These are phyloP conservation scores for Rosellinia necatrix DNA, from an alignment of 2,329 filamentous ascomycete species.

Conservation along the genomic window DNA sequence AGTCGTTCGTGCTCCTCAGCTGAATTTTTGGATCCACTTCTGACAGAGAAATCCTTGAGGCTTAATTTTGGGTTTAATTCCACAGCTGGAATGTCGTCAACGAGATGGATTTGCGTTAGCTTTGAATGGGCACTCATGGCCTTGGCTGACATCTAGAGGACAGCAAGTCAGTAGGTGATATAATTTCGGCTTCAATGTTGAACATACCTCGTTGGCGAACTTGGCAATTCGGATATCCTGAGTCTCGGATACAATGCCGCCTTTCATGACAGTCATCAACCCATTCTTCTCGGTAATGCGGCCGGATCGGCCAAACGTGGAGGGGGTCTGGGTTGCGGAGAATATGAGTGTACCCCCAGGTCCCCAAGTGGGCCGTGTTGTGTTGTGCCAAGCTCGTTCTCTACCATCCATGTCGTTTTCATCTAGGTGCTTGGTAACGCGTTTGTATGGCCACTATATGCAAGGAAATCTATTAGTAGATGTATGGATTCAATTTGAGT, in stretches of 20 bases:
- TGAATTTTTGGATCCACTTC: slow-evolving; percentile 43
- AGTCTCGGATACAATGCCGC: slow-evolving; percentile 64
- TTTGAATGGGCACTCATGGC: slow-evolving; percentile 60
- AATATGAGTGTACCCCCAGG: slow-evolving; percentile 75
- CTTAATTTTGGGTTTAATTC: slow-evolving; percentile 50
- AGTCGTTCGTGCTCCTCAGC: slow-evolving; percentile 67
- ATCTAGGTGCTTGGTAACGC: slow-evolving; percentile 70
- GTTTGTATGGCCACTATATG: slow-evolving; percentile 83
- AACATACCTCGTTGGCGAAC: slow-evolving; percentile 59
- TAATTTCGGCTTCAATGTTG: neutral
- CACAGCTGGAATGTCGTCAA: slow-evolving; percentile 65
- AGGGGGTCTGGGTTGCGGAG: slow-evolving; percentile 48
- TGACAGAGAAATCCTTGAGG: slow-evolving; percentile 53
- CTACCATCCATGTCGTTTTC: slow-evolving; percentile 63
- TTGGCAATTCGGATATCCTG: slow-evolving; percentile 69
- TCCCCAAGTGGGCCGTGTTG: slow-evolving; percentile 80
- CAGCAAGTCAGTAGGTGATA: slow-evolving; percentile 8
- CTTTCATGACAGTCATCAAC: slow-evolving; percentile 58
- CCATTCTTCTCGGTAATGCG: slow-evolving; percentile 48
- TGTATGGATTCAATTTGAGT: slow-evolving; percentile 30
- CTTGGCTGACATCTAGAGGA: slow-evolving; percentile 56
- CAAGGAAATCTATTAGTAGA: slow-evolving; percentile 51
- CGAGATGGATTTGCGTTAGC: slow-evolving; percentile 56
- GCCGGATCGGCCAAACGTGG: slow-evolving; percentile 37
- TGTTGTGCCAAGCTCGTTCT: slow-evolving; percentile 72